phyloP scores from a whole-genome alignment of 2,329 filamentous ascomycete genomes.

The Exophiala sp. region DNA sequence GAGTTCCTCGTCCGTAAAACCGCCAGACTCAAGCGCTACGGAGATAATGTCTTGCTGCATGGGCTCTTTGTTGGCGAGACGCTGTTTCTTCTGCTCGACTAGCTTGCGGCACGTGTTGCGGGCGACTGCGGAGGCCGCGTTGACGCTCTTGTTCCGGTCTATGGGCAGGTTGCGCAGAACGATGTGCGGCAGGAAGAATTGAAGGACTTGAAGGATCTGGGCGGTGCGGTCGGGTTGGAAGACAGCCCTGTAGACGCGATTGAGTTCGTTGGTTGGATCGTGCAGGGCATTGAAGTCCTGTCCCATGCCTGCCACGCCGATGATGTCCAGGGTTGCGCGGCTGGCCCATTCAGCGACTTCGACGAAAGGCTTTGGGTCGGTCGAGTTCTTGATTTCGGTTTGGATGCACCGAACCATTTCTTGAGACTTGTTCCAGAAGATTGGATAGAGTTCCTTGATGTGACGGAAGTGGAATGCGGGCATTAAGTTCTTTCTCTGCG shows the following conservation, averaged over 20 bases:
- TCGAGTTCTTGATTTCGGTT: slow-evolving; percentile 31
- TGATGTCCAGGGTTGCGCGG: slow-evolving; percentile 67
- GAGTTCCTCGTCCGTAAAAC: slow-evolving; percentile 74
- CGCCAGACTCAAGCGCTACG: slow-evolving; percentile 71
- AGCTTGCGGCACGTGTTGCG: slow-evolving; percentile 65
- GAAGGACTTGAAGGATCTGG: slow-evolving; percentile 56
- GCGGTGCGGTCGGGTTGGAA: slow-evolving; percentile 54
- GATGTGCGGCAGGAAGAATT: slow-evolving; percentile 61
- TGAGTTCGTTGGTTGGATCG: slow-evolving; percentile 59
- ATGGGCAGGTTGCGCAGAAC: slow-evolving; percentile 64
- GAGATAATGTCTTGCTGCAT: slow-evolving; percentile 71
- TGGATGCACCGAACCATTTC: slow-evolving; percentile 64
- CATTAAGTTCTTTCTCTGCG: slow-evolving; percentile 71
- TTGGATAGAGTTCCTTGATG: slow-evolving; percentile 76
- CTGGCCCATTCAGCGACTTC: slow-evolving; percentile 63
- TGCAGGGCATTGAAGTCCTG: slow-evolving; percentile 65
- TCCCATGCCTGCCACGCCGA: slow-evolving; percentile 61
- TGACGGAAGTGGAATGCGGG: slow-evolving; percentile 85
- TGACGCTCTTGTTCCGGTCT: slow-evolving; percentile 64
- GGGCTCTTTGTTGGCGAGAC: slow-evolving; percentile 47
- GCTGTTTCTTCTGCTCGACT: slow-evolving; percentile 65
- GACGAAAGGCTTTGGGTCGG: slow-evolving; percentile 43
- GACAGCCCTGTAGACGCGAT: slow-evolving; percentile 54
- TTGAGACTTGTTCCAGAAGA: slow-evolving; percentile 75
- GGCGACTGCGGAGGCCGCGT: slow-evolving; percentile 56